Base-by-base conservation (phyloP, 495 filamentous ascomycete species). In the Aspergillus coremiiformis region DNA sequence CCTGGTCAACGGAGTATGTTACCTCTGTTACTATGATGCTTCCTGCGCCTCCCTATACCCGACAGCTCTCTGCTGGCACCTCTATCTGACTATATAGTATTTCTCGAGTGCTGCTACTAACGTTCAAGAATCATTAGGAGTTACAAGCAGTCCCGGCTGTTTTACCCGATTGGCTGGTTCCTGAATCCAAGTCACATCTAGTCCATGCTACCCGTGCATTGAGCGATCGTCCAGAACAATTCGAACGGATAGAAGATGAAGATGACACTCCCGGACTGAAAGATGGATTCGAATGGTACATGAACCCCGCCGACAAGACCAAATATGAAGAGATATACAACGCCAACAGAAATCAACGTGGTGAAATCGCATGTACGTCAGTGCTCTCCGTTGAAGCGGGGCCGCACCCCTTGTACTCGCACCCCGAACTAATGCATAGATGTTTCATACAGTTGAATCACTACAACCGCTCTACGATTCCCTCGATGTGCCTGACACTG, bases 221-320 rank as follows among this genome's bases (percentile, higher is more conserved):
- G 49, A 86, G 82, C 33, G 82, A 80, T 48, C 78, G 82, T 35
- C 85, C 83, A 50, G 78, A 84, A 29, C 79, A 85, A 54, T 95
- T 96, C 69, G 90, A 96, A 68, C 79, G 81, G 52, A 78, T 89
- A 55, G 78, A 80, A 51, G 78, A 81, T 39, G 87, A 91, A 54
- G 85, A 89, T 55, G 89, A 91, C 62, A 81, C 80, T 19, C 80
- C 81, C 4, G 89, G 93, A 5, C 71, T 98, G 48, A 95, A 93
- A 65, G 88, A 95, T 70, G 90, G 91, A 1, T 98, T 98, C 68
- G 93, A 98, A 67, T 98, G 93, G 93, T 98, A 98, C 70, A 97
- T 98, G 90, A 87, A 81, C 53, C 93, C 93, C 1, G 68, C 75
- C 35, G 90, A 97, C 66, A 92, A 89, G 70, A 62, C 82, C 48